These are phyloP conservation scores for Ophiostoma ulmi DNA, from an alignment of 2,329 filamentous ascomycete genomes.

Conservation along the genomic window DNA sequence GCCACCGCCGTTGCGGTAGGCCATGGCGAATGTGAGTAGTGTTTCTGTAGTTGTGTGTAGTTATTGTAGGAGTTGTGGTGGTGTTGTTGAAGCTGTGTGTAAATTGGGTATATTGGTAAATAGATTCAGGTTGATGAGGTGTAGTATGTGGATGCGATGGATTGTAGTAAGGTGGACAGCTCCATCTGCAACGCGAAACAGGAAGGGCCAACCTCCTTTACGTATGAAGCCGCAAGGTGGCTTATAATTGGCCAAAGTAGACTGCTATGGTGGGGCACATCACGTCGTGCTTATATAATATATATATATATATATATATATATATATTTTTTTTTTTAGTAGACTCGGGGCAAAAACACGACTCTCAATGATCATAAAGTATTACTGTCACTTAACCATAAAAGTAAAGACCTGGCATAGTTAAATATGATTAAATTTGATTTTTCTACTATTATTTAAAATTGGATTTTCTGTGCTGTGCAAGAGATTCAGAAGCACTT, in stretches of 20 bases:
- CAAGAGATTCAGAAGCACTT: too few species aligned
- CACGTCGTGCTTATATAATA: background rate
- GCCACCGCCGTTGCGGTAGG: constrained; percentile 47
- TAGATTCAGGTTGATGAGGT: background rate
- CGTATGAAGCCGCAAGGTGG: background rate
- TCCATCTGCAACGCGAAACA: constrained; percentile 11
- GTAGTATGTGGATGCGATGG: background rate
- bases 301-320: background rate
- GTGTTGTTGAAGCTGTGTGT: background rate
- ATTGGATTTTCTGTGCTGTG: too few species aligned
- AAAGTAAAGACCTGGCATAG: too few species aligned
- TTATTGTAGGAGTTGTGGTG: background rate
- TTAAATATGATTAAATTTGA: too few species aligned
- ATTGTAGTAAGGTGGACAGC: background rate
- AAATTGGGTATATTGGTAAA: background rate
- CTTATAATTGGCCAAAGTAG: background rate
- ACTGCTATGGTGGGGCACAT: background rate
- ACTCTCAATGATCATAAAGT: too few species aligned
- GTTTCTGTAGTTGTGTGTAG: background rate
- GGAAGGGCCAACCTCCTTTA: constrained; percentile 8
- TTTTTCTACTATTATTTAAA: too few species aligned
- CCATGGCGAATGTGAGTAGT: constrained; percentile 37
- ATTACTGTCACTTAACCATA: too few species aligned
- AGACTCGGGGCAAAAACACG: background rate
- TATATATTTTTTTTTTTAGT: background rate